These are phyloP conservation scores for Clonostachys rhizophaga DNA, from an alignment of 2,329 filamentous ascomycete species.

Conservation along the genomic window DNA sequence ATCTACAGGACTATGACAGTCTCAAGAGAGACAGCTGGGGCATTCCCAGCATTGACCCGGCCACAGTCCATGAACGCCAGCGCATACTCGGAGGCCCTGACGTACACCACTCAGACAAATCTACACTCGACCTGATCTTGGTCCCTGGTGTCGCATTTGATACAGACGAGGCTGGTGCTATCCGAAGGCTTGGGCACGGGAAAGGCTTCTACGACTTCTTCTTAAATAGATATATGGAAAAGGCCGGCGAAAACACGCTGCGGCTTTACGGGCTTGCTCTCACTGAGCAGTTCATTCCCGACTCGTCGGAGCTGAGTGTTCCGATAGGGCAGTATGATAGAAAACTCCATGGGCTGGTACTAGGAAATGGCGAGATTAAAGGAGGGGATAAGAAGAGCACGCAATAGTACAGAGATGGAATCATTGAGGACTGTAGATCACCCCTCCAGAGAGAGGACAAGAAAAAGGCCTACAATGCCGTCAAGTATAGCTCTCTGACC, in stretches of 20 bases:
- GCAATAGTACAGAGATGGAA: too few relatives aligned
- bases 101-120: conserved; percentile 28
- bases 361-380: conserved; percentile 62
- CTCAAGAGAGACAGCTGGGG: conserved; percentile 83
- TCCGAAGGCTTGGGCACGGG: conserved; percentile 83
- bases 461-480: too few relatives aligned
- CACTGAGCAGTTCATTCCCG: conserved; percentile 74
- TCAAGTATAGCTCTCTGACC: too few relatives aligned
- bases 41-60: conserved; percentile 76
- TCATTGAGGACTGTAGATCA: too few relatives aligned
- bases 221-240: conserved; percentile 62
- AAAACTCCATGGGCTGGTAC: conserved; percentile 71
- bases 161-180: conserved; percentile 41
- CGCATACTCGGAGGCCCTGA: conserved; percentile 68
- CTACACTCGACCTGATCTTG: conserved; percentile 76
- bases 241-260: conserved; percentile 28
- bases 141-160: conserved; percentile 95
- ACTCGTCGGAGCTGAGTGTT: conserved; percentile 51
- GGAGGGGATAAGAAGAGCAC: not conserved
- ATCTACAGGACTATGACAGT: conserved; percentile 71
- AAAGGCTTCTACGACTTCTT: conserved; percentile 98
- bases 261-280: conserved; percentile 74
- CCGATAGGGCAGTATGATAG: conserved; percentile 75
- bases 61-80: conserved; percentile 60
- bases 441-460: too few relatives aligned